Base-by-base conservation (phyloP, 2,329 filamentous ascomycete genomes). In the Massarina eburnea region DNA sequence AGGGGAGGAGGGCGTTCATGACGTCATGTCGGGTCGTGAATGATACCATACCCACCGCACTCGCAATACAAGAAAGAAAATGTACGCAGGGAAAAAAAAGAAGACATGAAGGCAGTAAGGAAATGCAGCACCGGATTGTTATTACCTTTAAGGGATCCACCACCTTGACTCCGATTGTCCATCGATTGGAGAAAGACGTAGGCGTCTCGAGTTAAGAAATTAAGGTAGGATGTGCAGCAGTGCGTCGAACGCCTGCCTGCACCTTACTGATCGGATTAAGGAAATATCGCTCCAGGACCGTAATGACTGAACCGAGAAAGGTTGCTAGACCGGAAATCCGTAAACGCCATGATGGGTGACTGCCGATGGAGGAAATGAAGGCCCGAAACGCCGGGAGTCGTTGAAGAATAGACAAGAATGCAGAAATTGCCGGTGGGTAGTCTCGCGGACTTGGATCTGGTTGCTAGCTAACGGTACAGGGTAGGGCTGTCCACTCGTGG, bases 331-430 rank as follows among this genome's bases (percentile, higher is more conserved):
- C 52, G 54, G n/a, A n/a, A n/a, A n/a, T n/a, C n/a, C n/a, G n/a
- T n/a, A n/a, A n/a, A n/a, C n/a, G n/a, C n/a, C 20, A 35, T 49
- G 57, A 41, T 58, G 58, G 48, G n/a, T n/a, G n/a, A n/a, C n/a
- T n/a, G n/a, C n/a, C n/a, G n/a, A n/a, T n/a, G n/a, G n/a, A n/a
- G n/a, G n/a, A n/a, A n/a, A n/a, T n/a, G n/a, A 49, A 58, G 49
- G 48, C 59, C 61, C 58, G 56, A 61, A 62, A 54, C 62, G 61
- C 58, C 61, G 58, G 46, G 52, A 57, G 45, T 65, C 62, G 42
- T 59, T 42, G 56, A 68, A 64, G 57, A 68, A 70, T 70, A 67
- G 59, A 56, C 65, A 69, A 69, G 64, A 68, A 68, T 68, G 64
- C 53, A 65, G 52, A 49, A 62, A 52, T 54, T 59, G 63, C 44